phyloP scores from a whole-genome alignment of 75 land plant genomes.

The Selaginella tamariscina region DNA sequence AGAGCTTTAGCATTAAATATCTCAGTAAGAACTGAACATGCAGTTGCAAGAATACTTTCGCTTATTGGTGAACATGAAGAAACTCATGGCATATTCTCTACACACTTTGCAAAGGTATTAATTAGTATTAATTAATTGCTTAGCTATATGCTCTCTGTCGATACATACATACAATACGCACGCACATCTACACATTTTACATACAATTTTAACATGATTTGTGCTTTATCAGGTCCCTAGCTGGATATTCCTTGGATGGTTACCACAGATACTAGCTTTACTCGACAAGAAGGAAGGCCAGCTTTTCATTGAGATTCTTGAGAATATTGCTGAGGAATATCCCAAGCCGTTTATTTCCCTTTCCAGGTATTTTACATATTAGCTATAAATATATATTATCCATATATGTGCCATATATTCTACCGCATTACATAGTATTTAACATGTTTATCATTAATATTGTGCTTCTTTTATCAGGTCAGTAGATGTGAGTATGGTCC shows the following conservation, averaged over 20 bases:
- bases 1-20: constrained; percentile 25
- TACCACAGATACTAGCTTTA: constrained; percentile 39
- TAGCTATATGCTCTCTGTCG: no score
- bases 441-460: no score
- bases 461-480: no score
- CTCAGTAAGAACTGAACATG: constrained; percentile 33
- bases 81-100: constrained; percentile 22
- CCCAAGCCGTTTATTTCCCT: constrained; percentile 41
- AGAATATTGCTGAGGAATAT: constrained; percentile 29
- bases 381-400: no score
- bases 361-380: no score
- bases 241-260: constrained; percentile 41
- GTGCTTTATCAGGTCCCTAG: no score
- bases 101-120: constrained; percentile 10
- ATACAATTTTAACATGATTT: no score
- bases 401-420: no score
- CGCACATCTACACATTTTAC: no score
- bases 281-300: constrained; percentile 33
- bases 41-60: constrained; percentile 36
- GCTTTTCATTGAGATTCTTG: constrained; percentile 25
- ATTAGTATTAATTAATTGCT: no score
- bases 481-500: constrained; percentile 31
- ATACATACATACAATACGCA: no score
- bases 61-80: constrained; percentile 27
- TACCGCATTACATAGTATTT: no score